phyloP scores from a whole-genome alignment of 1,284 basidiomycete species.

The Tetrapyrgos nigripes region DNA sequence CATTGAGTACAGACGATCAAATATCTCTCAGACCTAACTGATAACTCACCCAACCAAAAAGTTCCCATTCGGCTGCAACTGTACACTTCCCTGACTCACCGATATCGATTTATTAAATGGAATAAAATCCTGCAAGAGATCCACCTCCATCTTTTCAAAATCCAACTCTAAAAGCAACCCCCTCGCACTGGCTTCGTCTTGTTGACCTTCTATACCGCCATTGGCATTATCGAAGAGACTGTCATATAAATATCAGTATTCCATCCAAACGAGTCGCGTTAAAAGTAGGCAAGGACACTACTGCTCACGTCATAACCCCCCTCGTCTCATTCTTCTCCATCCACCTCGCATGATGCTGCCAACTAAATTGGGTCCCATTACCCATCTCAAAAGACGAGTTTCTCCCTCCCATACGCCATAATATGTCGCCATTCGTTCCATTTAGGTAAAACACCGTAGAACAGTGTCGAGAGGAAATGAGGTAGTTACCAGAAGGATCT shows the following conservation, averaged over 20 bases:
- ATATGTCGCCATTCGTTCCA: conserved; percentile 11
- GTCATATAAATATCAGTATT: background rate
- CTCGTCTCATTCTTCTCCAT: conserved; percentile 8
- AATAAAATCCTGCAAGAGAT: conserved; percentile 4
- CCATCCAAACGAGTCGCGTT: background rate
- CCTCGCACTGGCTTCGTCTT: conserved; percentile 4
- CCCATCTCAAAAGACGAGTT: conserved; percentile 15
- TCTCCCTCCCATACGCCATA: conserved; percentile 14
- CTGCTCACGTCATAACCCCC: conserved; percentile 14
- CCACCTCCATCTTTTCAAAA: conserved; percentile 7
- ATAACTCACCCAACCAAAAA: conserved; percentile 8
- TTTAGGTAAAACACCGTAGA: conserved; percentile 13
- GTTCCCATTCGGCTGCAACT: conserved; percentile 12
- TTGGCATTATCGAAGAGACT: conserved; percentile 4
- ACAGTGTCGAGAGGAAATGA: conserved; percentile 13
- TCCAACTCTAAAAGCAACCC: conserved; percentile 8
- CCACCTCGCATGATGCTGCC: conserved; percentile 17
- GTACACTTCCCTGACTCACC: conserved; percentile 13
- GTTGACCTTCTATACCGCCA: conserved; percentile 4
- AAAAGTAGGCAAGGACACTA: background rate
- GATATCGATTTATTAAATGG: conserved; percentile 5
- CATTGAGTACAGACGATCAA: background rate
- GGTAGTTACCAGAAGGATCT: conserved; percentile 10
- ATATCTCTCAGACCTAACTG: background rate
- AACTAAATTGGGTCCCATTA: conserved; percentile 10